Evolutionary conservation across 1,284 basidiomycete species (phyloP).

Genomic region (Cutaneotrichosporon dermatis): DNA sequence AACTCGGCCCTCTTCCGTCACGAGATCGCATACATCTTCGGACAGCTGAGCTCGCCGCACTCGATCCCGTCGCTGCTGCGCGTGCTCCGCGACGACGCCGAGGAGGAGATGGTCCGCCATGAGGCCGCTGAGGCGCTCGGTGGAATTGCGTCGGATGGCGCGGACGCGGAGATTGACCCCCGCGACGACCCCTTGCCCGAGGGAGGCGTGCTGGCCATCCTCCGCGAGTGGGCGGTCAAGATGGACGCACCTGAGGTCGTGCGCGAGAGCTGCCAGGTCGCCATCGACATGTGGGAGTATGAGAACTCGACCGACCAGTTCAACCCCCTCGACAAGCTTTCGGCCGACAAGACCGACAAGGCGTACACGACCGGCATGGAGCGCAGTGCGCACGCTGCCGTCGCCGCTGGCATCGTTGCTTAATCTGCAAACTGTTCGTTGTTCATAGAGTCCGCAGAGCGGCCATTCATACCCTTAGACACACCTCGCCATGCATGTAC

Average conservation of each 20-base stretch:
- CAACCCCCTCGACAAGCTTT: constrained; percentile 67
- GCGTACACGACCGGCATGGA: constrained; percentile 47
- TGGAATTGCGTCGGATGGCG: constrained; percentile 82
- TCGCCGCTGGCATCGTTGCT: constrained; percentile 26
- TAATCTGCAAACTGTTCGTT: constrained; percentile 7
- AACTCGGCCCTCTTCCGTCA: constrained; percentile 89
- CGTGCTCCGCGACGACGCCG: constrained; percentile 66
- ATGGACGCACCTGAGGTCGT: constrained; percentile 82
- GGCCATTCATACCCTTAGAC: constrained; percentile 1
- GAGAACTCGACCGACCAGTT: constrained; percentile 81
- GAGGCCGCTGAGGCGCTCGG: constrained; percentile 98
- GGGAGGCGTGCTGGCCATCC: constrained; percentile 68
- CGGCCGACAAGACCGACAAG: constrained; percentile 5
- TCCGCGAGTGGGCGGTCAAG: constrained; percentile 78
- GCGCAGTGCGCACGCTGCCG: constrained; percentile 39
- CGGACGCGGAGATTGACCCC: constrained; percentile 35
- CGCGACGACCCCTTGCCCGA: constrained; percentile 33
- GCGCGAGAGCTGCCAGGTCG: constrained; percentile 91
- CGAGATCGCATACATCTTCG: constrained; percentile 97
- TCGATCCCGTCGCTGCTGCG: constrained; percentile 79
- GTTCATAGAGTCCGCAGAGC: background rate
- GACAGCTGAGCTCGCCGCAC: constrained; percentile 84
- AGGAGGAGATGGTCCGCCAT: constrained; percentile 97
- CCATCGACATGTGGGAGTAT: constrained; percentile 96
- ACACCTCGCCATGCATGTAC: constrained; percentile 17